phyloP scores from a whole-genome alignment of 768 basidiomycete species.

The Russula emetica region DNA sequence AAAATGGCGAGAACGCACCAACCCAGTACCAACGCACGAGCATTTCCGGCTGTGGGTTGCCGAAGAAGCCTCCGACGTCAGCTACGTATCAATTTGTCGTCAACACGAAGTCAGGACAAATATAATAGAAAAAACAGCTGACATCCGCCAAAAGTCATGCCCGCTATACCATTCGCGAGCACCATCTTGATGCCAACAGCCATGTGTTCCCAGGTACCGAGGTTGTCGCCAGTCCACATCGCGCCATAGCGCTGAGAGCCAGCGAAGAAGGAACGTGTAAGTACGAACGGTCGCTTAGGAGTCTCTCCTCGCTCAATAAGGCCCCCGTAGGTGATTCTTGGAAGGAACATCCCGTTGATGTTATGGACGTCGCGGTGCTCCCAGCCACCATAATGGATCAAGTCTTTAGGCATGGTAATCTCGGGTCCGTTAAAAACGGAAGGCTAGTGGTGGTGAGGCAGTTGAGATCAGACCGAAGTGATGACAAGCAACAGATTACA shows the following conservation, averaged over 20 bases:
- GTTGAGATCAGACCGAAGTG: constrained; percentile 5
- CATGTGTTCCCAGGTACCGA: constrained; percentile 98
- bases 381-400: constrained; percentile 90
- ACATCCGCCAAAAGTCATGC: constrained; percentile 92
- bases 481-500: constrained; percentile 18
- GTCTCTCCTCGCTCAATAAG: constrained; percentile 69
- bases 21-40: constrained; percentile 97
- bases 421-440: constrained; percentile 99
- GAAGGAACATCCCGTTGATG: constrained; percentile 92
- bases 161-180: constrained; percentile 79
- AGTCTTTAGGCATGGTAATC: constrained; percentile 75
- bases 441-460: constrained; percentile 50
- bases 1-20: constrained; percentile 93
- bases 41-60: constrained; percentile 92
- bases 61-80: constrained; percentile 98
- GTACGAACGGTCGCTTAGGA: constrained; percentile 86
- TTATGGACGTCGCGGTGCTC: constrained; percentile 98
- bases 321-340: constrained; percentile 79
- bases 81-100: constrained; percentile 45
- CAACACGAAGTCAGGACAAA: constrained; percentile 13
- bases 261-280: constrained; percentile 91
- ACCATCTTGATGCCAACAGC: constrained; percentile 91
- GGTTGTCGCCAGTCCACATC: constrained; percentile 99
- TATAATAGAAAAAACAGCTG: constrained; percentile 34
- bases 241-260: constrained; percentile 95